phyloP scores from a whole-genome alignment of 352 stramenopile species.

The Globisporangium orthogonon region DNA sequence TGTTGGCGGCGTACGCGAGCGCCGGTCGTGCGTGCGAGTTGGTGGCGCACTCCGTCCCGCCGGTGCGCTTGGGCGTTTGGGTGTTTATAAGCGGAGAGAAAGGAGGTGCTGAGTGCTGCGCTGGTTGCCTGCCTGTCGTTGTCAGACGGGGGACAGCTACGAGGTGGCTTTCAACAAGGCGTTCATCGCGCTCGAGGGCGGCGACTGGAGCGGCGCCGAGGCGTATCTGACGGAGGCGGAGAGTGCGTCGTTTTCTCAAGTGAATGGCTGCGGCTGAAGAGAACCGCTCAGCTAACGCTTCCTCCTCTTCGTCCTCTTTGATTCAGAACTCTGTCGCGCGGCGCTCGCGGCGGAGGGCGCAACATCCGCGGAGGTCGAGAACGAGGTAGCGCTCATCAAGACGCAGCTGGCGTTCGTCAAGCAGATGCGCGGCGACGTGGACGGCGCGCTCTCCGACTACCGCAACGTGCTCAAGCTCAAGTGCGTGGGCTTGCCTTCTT shows the following conservation, averaged over 20 bases:
- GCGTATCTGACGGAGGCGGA: conserved; percentile 47
- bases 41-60: conserved; percentile 31
- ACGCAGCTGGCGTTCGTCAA: conserved; percentile 74
- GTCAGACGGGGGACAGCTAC: conserved; percentile 63
- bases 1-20: conserved; percentile 67
- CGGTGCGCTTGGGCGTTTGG: conserved; percentile 17
- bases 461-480: conserved; percentile 78
- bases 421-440: conserved; percentile 64
- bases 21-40: conserved; percentile 50
- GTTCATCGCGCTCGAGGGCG: conserved; percentile 64
- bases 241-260: conserved; percentile 23
- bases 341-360: conserved; percentile 46
- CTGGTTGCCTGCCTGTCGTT: neutral
- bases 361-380: conserved; percentile 51
- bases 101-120: too few relatives aligned
- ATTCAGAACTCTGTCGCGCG: conserved; percentile 57
- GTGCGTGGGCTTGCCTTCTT: conserved; percentile 20
- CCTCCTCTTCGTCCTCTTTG: conserved; percentile 1
- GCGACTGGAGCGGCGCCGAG: conserved; percentile 43
- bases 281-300: neutral
- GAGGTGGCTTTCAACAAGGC: conserved; percentile 85
- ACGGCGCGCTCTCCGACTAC: conserved; percentile 67
- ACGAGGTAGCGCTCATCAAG: conserved; percentile 66
- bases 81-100: too few relatives aligned
- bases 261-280: neutral